Conservation (phyloP, 2,329 filamentous ascomycete genomes). For the Gnomoniopsis sp. region DNA sequence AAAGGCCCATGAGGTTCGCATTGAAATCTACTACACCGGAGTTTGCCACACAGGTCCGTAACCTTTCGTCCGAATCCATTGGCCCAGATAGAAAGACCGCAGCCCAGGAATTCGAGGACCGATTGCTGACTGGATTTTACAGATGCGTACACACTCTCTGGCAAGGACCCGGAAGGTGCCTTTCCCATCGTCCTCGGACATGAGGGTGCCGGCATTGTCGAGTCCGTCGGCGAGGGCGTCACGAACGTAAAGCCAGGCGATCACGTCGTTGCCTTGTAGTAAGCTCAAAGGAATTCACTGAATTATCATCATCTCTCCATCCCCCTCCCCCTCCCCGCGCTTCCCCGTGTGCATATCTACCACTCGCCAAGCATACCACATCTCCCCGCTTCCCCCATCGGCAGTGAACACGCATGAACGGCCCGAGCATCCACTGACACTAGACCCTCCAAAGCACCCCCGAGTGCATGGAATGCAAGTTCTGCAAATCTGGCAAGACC, state of each 20-base stretch:
- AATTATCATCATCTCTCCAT: slow-evolving; percentile 15
- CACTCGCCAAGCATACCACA: background rate
- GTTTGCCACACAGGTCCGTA: slow-evolving; percentile 76
- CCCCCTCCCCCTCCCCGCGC: background rate
- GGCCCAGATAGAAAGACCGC: no score
- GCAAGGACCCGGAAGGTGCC: slow-evolving; percentile 94
- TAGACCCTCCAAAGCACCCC: slow-evolving; percentile 64
- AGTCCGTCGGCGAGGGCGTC: slow-evolving; percentile 91
- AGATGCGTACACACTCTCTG: slow-evolving; percentile 88
- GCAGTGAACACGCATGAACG: background rate
- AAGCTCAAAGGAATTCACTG: slow-evolving; percentile 28
- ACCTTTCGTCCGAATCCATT: no score
- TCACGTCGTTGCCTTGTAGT: slow-evolving; percentile 87
- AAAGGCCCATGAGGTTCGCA: slow-evolving; percentile 89
- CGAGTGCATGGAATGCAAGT: slow-evolving; percentile 97
- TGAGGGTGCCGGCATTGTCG: slow-evolving; percentile 87
- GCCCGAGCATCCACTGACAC: background rate
- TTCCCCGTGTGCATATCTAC: background rate
- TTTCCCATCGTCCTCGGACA: slow-evolving; percentile 88
- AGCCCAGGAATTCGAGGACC: slow-evolving; percentile 62
- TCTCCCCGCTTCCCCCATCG: background rate
- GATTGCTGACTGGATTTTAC: slow-evolving; percentile 60
- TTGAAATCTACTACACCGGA: slow-evolving; percentile 95
- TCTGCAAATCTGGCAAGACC: slow-evolving; percentile 99
- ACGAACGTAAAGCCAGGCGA: slow-evolving; percentile 93